phyloP scores from a whole-genome alignment of 2,329 filamentous ascomycete genomes.

The Penicillium sp. region DNA sequence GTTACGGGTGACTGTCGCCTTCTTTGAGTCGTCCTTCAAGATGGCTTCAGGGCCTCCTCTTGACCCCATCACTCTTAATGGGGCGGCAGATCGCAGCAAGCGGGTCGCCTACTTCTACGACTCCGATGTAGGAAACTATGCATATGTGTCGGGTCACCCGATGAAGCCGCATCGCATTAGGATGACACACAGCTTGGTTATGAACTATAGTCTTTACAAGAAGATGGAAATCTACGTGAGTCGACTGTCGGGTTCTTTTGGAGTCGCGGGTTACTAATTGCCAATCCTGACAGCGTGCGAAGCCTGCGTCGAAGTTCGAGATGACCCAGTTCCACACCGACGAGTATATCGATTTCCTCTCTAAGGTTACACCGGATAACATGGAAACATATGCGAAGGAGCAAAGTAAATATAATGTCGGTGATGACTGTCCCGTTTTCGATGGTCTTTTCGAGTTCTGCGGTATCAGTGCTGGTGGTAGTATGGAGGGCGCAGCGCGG shows the following conservation, averaged over 20 bases:
- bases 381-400: constrained; percentile 94
- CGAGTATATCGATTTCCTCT: constrained; percentile 74
- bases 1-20: constrained; percentile 16
- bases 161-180: constrained; percentile 73
- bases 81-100: constrained; percentile 64
- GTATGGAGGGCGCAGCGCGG: constrained; percentile 72
- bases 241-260: constrained; percentile 13
- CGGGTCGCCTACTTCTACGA: constrained; percentile 99
- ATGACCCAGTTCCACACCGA: constrained; percentile 77
- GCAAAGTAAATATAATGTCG: constrained; percentile 78
- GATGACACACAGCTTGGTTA: constrained; percentile 69
- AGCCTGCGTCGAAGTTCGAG: constrained; percentile 73
- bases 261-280: constrained; percentile 22
- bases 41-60: constrained; percentile 62
- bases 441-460: constrained; percentile 74
- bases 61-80: constrained; percentile 58
- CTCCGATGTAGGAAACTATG: constrained; percentile 97
- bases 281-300: constrained; percentile 66
- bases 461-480: constrained; percentile 71
- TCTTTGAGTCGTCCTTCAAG: constrained; percentile 22
- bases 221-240: constrained; percentile 73
- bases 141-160: constrained; percentile 78
- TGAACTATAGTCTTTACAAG: constrained; percentile 76
- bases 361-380: constrained; percentile 95
- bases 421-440: constrained; percentile 68